These are phyloP conservation scores for Betula pendula DNA, from an alignment of 306 rosid species.

Conservation along the genomic window DNA sequence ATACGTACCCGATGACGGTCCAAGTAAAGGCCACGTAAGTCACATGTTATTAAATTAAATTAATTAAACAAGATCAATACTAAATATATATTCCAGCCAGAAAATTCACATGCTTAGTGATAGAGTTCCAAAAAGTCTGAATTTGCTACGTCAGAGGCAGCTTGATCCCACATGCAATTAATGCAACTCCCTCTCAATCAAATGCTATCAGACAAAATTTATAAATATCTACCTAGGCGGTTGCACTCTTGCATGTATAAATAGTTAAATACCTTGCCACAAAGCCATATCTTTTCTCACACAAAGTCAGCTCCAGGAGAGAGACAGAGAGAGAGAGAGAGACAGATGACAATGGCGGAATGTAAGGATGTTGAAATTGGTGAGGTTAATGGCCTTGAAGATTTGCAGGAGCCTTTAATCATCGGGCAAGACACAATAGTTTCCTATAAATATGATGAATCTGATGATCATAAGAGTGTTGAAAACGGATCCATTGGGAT, in stretches of 20 bases:
- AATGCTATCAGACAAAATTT: constrained; percentile 15
- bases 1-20: constrained; percentile 10
- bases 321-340: constrained; percentile 10
- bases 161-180: not conserved
- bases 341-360: constrained; percentile 53
- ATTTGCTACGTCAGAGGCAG: constrained; percentile 37
- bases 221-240: not conserved
- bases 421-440: constrained; percentile 24
- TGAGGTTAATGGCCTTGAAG: constrained; percentile 23
- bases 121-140: not conserved
- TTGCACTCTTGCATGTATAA: not conserved
- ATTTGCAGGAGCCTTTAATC: constrained; percentile 57
- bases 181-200: not conserved
- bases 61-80: constrained; percentile 3
- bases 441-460: constrained; percentile 18
- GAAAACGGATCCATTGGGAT: constrained; percentile 59
- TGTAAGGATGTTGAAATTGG: constrained; percentile 53
- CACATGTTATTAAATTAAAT: not conserved
- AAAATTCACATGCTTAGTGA: constrained; percentile 12
- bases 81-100: constrained; percentile 1
- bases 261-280: not conserved
- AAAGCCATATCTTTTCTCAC: not conserved
- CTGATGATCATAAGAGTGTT: constrained; percentile 19
- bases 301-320: too few relatives aligned
- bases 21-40: constrained; percentile 45